Evolutionary conservation across 768 basidiomycete genomes (phyloP).

Genomic region (Astraeus odoratus): DNA sequence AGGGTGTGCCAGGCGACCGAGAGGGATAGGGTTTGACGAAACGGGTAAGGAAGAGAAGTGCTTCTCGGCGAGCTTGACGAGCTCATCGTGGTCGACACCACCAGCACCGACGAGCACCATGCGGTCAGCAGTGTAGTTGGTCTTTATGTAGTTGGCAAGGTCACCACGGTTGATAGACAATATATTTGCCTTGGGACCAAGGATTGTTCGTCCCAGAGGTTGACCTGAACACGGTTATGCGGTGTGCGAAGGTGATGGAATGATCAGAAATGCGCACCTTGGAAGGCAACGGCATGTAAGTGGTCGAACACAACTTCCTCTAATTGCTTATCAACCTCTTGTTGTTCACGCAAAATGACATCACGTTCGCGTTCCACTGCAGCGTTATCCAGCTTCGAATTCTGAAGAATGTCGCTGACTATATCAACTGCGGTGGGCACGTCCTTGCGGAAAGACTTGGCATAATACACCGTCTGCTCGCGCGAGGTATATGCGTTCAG

Average conservation of each 20-base stretch:
- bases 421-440: constrained; percentile 89
- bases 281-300: constrained; percentile 93
- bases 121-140: constrained; percentile 97
- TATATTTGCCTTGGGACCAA: constrained; percentile 94
- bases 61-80: constrained; percentile 92
- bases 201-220: constrained; percentile 93
- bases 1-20: constrained; percentile 71
- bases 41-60: constrained; percentile 87
- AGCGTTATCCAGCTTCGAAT: constrained; percentile 81
- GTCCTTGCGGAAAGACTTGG: constrained; percentile 97
- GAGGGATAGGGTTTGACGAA: constrained; percentile 80
- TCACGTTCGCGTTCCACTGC: constrained; percentile 95
- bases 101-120: constrained; percentile 99
- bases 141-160: constrained; percentile 86
- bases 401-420: constrained; percentile 96
- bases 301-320: constrained; percentile 99
- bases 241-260: constrained; percentile 3
- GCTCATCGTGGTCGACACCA: constrained; percentile 85
- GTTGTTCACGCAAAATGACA: constrained; percentile 94
- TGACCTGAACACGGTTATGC: constrained; percentile 51
- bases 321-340: constrained; percentile 97
- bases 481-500: constrained; percentile 97
- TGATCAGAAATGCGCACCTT: constrained; percentile 48
- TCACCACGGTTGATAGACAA: constrained; percentile 91
- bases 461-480: constrained; percentile 99